Percentiles rank a stretch among this genome's conserved stretches.
These are phyloP conservation scores for Hyphodiscus sp. DNA, from an alignment of 2,329 filamentous ascomycete genomes.

Conservation along the genomic window DNA sequence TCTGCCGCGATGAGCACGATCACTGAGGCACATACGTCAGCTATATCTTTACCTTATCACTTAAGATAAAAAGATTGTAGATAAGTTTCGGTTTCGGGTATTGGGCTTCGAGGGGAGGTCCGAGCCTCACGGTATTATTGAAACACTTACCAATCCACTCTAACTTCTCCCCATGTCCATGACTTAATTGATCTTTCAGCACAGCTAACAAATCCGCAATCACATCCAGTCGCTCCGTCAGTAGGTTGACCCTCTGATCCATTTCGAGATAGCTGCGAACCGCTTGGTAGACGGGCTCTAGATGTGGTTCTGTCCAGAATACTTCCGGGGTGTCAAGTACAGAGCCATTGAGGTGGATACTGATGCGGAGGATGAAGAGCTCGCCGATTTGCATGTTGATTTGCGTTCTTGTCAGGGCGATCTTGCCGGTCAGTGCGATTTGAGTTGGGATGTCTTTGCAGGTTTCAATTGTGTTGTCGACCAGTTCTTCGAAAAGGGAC, in stretches of 20 bases:
- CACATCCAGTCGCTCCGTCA: slow-evolving; percentile 87
- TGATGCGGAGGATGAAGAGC: slow-evolving; percentile 94
- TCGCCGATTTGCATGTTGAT: slow-evolving; percentile 99
- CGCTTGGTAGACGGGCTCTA: slow-evolving; percentile 94
- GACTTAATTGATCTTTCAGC: slow-evolving; percentile 89
- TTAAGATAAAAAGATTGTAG: background rate
- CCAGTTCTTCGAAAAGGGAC: slow-evolving; percentile 90
- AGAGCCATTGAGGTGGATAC: slow-evolving; percentile 94
- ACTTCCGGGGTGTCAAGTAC: slow-evolving; percentile 95
- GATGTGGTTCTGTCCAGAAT: slow-evolving; percentile 96
- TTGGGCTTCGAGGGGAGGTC: background rate
- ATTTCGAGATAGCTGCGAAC: slow-evolving; percentile 95
- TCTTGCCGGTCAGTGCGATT: slow-evolving; percentile 87
- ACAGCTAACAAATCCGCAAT: slow-evolving; percentile 91
- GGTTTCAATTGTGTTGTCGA: slow-evolving; percentile 86
- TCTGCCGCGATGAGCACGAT: slow-evolving; percentile 95
- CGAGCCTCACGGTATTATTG: background rate
- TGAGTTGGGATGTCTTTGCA: slow-evolving; percentile 91
- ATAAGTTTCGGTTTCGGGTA: background rate
- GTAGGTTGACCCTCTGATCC: slow-evolving; percentile 84
- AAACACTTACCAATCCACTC: slow-evolving; percentile 76
- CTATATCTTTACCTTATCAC: background rate
- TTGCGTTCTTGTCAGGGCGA: slow-evolving; percentile 77
- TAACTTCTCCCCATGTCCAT: slow-evolving; percentile 82
- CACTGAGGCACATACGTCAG: slow-evolving; percentile 44